phyloP scores from a whole-genome alignment of 2,329 filamentous ascomycete species.

The Coniella lustricola region DNA sequence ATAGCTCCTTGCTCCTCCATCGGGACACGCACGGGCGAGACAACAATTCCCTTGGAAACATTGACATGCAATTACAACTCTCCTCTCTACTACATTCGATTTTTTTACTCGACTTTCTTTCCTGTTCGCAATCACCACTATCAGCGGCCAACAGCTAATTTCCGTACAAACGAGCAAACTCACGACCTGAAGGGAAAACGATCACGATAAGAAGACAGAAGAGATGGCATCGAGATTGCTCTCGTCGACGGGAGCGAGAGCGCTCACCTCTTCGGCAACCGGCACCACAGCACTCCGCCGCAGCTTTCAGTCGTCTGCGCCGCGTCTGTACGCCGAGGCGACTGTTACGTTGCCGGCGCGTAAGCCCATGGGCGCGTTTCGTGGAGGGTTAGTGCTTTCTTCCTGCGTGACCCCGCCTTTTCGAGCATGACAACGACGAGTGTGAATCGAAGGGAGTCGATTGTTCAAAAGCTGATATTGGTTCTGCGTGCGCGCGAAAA shows the following conservation, averaged over 20 bases:
- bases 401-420: too few relatives aligned
- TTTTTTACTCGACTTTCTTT: too few relatives aligned
- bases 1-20: neutral
- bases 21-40: too few relatives aligned
- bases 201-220: slow-evolving; percentile 11
- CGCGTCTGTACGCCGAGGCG: slow-evolving; percentile 35
- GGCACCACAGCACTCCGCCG: slow-evolving; percentile 26
- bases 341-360: slow-evolving; percentile 43
- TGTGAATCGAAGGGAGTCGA: neutral
- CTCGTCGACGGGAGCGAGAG: slow-evolving; percentile 30
- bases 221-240: slow-evolving; percentile 43
- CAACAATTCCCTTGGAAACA: too few relatives aligned
- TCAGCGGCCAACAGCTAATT: too few relatives aligned
- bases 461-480: neutral
- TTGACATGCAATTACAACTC: too few relatives aligned
- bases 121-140: too few relatives aligned
- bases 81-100: too few relatives aligned
- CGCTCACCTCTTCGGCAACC: slow-evolving; percentile 22
- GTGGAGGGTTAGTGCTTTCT: slow-evolving; percentile 45
- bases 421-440: too few relatives aligned
- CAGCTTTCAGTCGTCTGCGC: slow-evolving; percentile 45
- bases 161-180: neutral
- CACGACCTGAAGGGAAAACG: neutral
- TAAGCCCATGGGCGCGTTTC: slow-evolving; percentile 54
- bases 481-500: neutral